Percentiles rank a stretch among this genome's conserved stretches.
phyloP scores from a whole-genome alignment of 1,284 basidiomycete species.

The Ceratobasidium theobromae region DNA sequence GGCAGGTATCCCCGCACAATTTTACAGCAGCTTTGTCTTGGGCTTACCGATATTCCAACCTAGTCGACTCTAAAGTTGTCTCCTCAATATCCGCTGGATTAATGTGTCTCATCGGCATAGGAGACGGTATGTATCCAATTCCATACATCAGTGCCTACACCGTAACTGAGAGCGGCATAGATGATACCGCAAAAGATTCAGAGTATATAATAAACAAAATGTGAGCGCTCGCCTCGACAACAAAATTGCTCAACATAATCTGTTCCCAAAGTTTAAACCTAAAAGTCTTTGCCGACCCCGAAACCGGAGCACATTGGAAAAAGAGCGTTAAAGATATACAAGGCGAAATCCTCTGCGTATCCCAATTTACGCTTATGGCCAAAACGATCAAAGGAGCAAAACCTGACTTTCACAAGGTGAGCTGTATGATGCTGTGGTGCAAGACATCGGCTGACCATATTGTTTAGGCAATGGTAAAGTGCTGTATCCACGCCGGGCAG shows the following conservation, averaged over 20 bases:
- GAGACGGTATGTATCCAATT: constrained; percentile 58
- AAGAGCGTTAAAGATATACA: constrained; percentile 77
- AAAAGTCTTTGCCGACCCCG: constrained; percentile 68
- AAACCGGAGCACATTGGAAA: constrained; percentile 73
- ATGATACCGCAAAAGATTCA: constrained; percentile 75
- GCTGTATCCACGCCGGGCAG: neutral
- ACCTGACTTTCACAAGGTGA: constrained; percentile 91
- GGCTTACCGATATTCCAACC: neutral
- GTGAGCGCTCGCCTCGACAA: constrained; percentile 44
- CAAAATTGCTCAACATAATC: neutral
- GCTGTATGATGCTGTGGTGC: constrained; percentile 33
- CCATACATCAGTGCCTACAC: neutral
- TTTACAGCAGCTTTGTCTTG: constrained; percentile 13
- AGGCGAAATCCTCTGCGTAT: constrained; percentile 86
- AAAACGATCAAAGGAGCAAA: constrained; percentile 83
- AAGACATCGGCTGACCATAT: constrained; percentile 6
- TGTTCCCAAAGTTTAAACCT: constrained; percentile 57
- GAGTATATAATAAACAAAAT: constrained; percentile 77
- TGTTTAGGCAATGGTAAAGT: constrained; percentile 17
- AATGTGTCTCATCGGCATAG: constrained; percentile 86
- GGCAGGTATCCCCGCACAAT: constrained; percentile 50
- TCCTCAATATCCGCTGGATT: constrained; percentile 80
- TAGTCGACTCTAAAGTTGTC: constrained; percentile 71
- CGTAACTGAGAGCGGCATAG: constrained; percentile 47
- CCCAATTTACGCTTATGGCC: constrained; percentile 89